These are phyloP conservation scores for Rhodotorula sp. DNA, from an alignment of 1,284 basidiomycete species.

Conservation along the genomic window DNA sequence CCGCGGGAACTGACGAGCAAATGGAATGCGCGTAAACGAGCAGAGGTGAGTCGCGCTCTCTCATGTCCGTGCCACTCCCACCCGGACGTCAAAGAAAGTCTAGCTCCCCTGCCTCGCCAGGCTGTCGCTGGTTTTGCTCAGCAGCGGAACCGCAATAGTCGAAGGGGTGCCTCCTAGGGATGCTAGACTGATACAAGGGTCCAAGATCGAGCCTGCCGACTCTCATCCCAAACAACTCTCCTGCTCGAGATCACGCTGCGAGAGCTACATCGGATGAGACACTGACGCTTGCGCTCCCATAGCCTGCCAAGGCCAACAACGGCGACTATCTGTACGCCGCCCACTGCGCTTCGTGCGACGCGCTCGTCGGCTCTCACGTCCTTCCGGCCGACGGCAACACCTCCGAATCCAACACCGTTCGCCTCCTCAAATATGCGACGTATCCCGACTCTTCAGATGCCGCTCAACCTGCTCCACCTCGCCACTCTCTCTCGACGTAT, in stretches of 20 bases:
- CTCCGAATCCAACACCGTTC: conserved; percentile 22
- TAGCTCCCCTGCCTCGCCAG: conserved; percentile 29
- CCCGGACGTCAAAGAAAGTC: conserved; percentile 79
- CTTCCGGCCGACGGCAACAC: conserved; percentile 1
- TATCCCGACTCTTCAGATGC: conserved; percentile 18
- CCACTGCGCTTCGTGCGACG: conserved; percentile 56
- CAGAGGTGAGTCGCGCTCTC: conserved; percentile 59
- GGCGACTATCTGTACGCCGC: conserved; percentile 63
- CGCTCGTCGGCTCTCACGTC: conserved; percentile 40
- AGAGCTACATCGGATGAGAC: conserved; percentile 82
- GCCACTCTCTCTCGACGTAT: conserved; percentile 32
- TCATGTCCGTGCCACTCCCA: conserved; percentile 34
- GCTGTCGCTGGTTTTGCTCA: conserved; percentile 23
- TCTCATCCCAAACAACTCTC: conserved; percentile 68
- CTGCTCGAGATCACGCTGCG: conserved; percentile 63
- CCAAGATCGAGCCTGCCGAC: conserved; percentile 30
- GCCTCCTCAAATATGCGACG: conserved; percentile 41
- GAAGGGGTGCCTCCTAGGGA: conserved; percentile 27
- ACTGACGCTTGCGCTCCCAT: conserved; percentile 51
- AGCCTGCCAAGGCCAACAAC: conserved; percentile 1
- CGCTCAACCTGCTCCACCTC: background rate
- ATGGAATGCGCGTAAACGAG: conserved; percentile 54
- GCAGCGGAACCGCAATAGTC: conserved; percentile 41
- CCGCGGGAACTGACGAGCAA: conserved; percentile 55
- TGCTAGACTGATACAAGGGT: conserved; percentile 44